Percentiles rank a stretch among this genome's conserved stretches.
phyloP scores from a whole-genome alignment of 2,329 filamentous ascomycete genomes.

The Microdochium trichocladiopsis region DNA sequence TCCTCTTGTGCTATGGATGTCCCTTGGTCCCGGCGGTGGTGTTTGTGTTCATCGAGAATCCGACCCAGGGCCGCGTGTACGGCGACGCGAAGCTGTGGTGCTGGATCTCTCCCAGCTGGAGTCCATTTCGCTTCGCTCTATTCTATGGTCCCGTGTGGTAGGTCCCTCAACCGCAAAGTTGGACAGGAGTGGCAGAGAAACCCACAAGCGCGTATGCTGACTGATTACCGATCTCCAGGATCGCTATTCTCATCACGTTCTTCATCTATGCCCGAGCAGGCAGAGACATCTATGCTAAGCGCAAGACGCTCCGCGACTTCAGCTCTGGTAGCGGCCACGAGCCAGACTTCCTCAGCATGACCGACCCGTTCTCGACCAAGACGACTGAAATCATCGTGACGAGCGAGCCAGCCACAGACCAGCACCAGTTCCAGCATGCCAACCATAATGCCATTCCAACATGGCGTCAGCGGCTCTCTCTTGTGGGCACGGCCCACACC shows the following conservation, averaged over 20 bases:
- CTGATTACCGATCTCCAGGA: conserved; percentile 29
- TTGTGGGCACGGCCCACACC: not conserved
- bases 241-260: conserved; percentile 53
- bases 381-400: conserved; percentile 61
- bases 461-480: not conserved
- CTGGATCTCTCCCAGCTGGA: conserved; percentile 63
- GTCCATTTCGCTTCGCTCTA: conserved; percentile 63
- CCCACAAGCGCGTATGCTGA: conserved; percentile 6
- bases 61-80: conserved; percentile 53
- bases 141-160: conserved; percentile 72
- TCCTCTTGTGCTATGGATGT: conserved; percentile 64
- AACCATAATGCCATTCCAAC: conserved; percentile 14
- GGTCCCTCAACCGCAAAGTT: conserved; percentile 9
- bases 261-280: conserved; percentile 63
- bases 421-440: conserved; percentile 8
- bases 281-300: conserved; percentile 59
- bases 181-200: not conserved
- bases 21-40: conserved; percentile 62
- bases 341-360: conserved; percentile 28
- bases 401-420: conserved; percentile 34
- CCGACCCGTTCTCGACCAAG: conserved; percentile 43
- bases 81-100: conserved; percentile 76
- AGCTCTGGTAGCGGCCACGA: conserved; percentile 35
- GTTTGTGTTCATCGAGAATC: conserved; percentile 57
- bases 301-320: conserved; percentile 52